These are phyloP conservation scores for Magnusiomyces suaveolens DNA, from an alignment of 1,139 yeast genomes.

Conservation along the genomic window DNA sequence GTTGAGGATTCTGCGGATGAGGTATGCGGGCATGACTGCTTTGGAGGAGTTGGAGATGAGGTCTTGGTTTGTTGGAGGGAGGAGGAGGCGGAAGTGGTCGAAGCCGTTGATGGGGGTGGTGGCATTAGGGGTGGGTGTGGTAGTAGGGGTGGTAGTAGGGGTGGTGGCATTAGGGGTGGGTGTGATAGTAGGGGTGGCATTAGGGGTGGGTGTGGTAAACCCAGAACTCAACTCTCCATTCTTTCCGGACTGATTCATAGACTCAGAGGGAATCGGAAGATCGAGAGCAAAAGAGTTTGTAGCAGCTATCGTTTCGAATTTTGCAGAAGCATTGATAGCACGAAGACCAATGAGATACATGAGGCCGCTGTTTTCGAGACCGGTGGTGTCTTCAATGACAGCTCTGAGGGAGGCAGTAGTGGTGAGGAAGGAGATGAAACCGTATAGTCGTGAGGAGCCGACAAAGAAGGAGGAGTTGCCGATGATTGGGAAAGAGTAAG, in stretches of 20 bases:
- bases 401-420: constrained; percentile 45
- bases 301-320: not conserved
- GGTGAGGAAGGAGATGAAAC: constrained; percentile 61
- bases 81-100: not conserved
- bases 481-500: constrained; percentile 60
- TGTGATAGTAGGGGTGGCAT: too few relatives aligned
- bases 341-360: constrained; percentile 33
- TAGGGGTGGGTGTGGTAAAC: too few relatives aligned
- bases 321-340: not conserved
- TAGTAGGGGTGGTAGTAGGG: not conserved
- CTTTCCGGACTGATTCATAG: too few relatives aligned
- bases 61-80: constrained; percentile 7
- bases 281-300: not conserved
- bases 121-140: not conserved
- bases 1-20: not conserved
- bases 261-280: not conserved
- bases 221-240: too few relatives aligned
- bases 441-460: constrained; percentile 50
- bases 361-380: constrained; percentile 35
- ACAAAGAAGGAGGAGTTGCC: constrained; percentile 64
- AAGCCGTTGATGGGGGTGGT: not conserved
- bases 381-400: constrained; percentile 44
- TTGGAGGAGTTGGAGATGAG: not conserved
- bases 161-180: not conserved
- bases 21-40: not conserved